phyloP scores from a whole-genome alignment of 305 asterid genomes.

The Fraxinus albicans region DNA sequence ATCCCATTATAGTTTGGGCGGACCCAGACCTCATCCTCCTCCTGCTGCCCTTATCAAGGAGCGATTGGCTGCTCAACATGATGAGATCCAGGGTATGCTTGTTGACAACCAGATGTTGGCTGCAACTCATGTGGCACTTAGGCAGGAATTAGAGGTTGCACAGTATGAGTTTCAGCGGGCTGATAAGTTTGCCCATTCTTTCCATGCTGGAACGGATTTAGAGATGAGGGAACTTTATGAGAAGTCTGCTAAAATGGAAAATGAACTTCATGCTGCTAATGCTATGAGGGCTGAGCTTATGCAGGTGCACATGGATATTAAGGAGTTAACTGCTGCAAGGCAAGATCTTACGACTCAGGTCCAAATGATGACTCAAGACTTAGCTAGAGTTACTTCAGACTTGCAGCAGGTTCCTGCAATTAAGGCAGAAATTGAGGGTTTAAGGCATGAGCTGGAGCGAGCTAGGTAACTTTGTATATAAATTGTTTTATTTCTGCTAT shows the following conservation, averaged over 20 bases:
- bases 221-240: slow-evolving; percentile 72
- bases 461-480: slow-evolving; percentile 50
- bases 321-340: slow-evolving; percentile 72
- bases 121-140: slow-evolving; percentile 93
- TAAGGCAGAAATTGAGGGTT: slow-evolving; percentile 67
- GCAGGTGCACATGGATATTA: slow-evolving; percentile 72
- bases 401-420: slow-evolving; percentile 78
- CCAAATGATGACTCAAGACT: slow-evolving; percentile 86
- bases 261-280: slow-evolving; percentile 64
- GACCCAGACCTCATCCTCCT: slow-evolving; percentile 65
- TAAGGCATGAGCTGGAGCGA: slow-evolving; percentile 70
- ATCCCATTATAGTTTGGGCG: slow-evolving; percentile 59
- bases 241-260: slow-evolving; percentile 76
- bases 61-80: slow-evolving; percentile 74
- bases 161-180: slow-evolving; percentile 81
- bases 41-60: slow-evolving; percentile 74
- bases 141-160: slow-evolving; percentile 76
- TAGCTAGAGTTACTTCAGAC: slow-evolving; percentile 72
- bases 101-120: slow-evolving; percentile 89
- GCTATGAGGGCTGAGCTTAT: slow-evolving; percentile 80
- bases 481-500: neutral
- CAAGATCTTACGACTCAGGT: slow-evolving; percentile 73
- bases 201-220: slow-evolving; percentile 67
- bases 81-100: slow-evolving; percentile 76
- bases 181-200: slow-evolving; percentile 63